Percentiles rank a stretch among this genome's conserved stretches.
These are phyloP conservation scores for Phyllachora maydis DNA, from an alignment of 2,329 filamentous ascomycete species.

Conservation along the genomic window DNA sequence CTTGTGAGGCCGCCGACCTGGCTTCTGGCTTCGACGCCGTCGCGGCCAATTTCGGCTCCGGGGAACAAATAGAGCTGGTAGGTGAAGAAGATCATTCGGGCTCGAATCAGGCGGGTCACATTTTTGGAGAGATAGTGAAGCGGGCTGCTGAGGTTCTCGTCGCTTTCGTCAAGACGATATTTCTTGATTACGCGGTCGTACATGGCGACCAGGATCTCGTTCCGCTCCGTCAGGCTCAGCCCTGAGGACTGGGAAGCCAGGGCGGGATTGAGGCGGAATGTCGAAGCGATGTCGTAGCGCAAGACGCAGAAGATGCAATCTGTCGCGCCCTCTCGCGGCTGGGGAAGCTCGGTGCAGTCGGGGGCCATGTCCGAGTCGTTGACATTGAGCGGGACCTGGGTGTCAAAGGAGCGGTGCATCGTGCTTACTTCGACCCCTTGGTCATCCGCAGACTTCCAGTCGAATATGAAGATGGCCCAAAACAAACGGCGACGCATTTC, in stretches of 20 bases:
- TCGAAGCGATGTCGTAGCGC: conserved; percentile 18
- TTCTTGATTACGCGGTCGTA: conserved; percentile 24
- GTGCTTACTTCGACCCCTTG: conserved; percentile 31
- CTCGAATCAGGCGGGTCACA: conserved; percentile 25
- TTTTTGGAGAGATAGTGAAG: conserved; percentile 29
- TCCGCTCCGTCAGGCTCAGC: conserved; percentile 19
- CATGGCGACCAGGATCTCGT: conserved; percentile 11
- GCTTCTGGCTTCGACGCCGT: no score
- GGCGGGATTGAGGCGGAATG: conserved; percentile 15
- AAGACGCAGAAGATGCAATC: conserved; percentile 26
- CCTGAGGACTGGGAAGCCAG: conserved; percentile 9
- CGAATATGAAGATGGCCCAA: conserved; percentile 38
- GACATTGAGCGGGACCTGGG: conserved; percentile 31
- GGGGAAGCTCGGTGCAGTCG: conserved; percentile 23
- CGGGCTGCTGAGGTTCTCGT: conserved; percentile 20
- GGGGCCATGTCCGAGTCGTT: conserved; percentile 29
- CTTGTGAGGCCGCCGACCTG: no score
- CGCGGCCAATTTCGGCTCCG: no score
- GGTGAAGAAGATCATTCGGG: conserved; percentile 31
- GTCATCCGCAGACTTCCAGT: conserved; percentile 37
- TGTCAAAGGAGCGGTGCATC: conserved; percentile 24
- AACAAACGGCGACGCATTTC: conserved; percentile 43
- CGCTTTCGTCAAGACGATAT: conserved; percentile 28
- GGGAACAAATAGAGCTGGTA: conserved; percentile 29
- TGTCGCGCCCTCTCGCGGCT: conserved; percentile 26